Conservation (phyloP, 2,329 filamentous ascomycete species). For the Plenodomus tracheiphilus region DNA sequence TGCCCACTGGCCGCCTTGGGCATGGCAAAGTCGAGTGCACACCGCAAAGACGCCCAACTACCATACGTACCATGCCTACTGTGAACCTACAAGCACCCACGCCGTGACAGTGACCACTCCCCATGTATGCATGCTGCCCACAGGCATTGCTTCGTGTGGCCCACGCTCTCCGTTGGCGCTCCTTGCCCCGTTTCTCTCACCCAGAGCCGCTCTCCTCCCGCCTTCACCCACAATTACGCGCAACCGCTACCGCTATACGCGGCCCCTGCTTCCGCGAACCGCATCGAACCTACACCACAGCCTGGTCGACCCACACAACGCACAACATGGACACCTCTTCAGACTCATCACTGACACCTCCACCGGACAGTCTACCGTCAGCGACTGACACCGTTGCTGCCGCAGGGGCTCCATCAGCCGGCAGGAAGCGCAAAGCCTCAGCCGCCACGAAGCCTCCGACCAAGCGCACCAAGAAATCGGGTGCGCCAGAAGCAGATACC, state of each 20-base stretch:
- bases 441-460: constrained; percentile 14
- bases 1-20: too few relatives aligned
- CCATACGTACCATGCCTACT: too few relatives aligned
- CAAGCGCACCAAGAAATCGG: constrained; percentile 19
- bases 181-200: constrained; percentile 3
- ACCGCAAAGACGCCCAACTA: too few relatives aligned
- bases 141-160: background rate
- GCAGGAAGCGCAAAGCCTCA: constrained; percentile 37
- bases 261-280: background rate
- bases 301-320: background rate
- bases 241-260: constrained; percentile 1
- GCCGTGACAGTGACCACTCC: too few relatives aligned
- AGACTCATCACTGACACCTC: constrained; percentile 29
- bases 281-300: constrained; percentile 2
- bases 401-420: constrained; percentile 8
- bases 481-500: constrained; percentile 3
- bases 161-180: background rate
- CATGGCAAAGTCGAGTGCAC: too few relatives aligned
- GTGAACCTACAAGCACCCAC: too few relatives aligned
- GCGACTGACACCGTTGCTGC: constrained; percentile 5
- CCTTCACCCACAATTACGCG: constrained; percentile 4
- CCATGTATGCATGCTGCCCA: background rate
- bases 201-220: constrained; percentile 1
- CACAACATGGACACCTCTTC: constrained; percentile 8
- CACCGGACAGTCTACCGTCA: constrained; percentile 14